Conservation (phyloP, 2,329 filamentous ascomycete genomes). For the Diaporthe vaccinii region DNA sequence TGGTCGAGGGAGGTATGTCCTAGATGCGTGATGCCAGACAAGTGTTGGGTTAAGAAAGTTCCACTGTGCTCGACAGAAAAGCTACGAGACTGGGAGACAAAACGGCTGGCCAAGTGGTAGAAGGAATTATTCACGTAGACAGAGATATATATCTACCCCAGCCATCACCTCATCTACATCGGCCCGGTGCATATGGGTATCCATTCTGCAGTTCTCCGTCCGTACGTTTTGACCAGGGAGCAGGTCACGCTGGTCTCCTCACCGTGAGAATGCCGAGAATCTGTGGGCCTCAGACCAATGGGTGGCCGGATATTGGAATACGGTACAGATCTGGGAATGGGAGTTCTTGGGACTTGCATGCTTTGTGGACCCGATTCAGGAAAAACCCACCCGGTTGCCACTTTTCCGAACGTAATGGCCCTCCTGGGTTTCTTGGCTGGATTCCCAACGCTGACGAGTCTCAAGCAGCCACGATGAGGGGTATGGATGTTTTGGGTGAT, state of each 20-base stretch:
- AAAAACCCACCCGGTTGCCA: conserved; percentile 26
- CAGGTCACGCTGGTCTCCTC: conserved; percentile 16
- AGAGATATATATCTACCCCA: conserved; percentile 1
- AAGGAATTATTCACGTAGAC: not conserved
- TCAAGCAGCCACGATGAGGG: not conserved
- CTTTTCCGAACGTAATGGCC: conserved; percentile 26
- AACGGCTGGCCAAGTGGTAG: not conserved
- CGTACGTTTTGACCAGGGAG: conserved; percentile 11
- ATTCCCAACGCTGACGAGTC: conserved; percentile 12
- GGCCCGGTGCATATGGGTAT: conserved; percentile 17
- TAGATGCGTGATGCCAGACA: not conserved
- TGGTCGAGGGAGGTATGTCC: not conserved
- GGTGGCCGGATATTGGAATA: conserved; percentile 26
- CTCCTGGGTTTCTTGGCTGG: conserved; percentile 18
- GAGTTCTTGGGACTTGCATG: conserved; percentile 9
- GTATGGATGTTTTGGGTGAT: not conserved
- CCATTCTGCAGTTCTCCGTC: conserved; percentile 41
- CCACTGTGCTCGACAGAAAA: not conserved
- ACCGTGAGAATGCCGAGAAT: conserved; percentile 30
- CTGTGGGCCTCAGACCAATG: conserved; percentile 28
- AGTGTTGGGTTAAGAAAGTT: not conserved
- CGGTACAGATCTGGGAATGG: conserved; percentile 11
- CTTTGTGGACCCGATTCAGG: conserved; percentile 1
- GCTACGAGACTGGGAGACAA: not conserved
- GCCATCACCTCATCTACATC: conserved; percentile 20